These are phyloP conservation scores for Cicer cuneatum DNA, from an alignment of 306 rosid genomes.

Conservation along the genomic window DNA sequence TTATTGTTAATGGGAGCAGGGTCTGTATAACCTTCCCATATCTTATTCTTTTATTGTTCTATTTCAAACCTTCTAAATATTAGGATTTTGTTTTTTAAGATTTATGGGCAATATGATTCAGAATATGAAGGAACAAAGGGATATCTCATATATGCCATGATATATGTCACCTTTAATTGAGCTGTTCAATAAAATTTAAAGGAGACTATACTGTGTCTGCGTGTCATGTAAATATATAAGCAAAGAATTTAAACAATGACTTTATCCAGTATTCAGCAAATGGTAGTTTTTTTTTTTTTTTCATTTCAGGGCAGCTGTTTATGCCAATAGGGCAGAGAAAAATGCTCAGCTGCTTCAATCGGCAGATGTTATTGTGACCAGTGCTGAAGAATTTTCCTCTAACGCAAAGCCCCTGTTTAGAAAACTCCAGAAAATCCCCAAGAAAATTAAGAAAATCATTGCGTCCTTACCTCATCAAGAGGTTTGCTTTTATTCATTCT, in stretches of 20 bases:
- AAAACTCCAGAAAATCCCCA: slow-evolving; percentile 72
- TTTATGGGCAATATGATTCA: slow-evolving; percentile 32
- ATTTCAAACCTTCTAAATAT: slow-evolving; percentile 34
- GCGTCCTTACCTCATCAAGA: slow-evolving; percentile 90
- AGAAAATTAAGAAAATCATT: slow-evolving; percentile 78
- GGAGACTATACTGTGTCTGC: slow-evolving; percentile 29
- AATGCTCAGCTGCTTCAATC: slow-evolving; percentile 69
- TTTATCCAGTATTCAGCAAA: slow-evolving; percentile 40
- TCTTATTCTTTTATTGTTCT: slow-evolving; percentile 45
- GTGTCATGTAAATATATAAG: slow-evolving; percentile 27
- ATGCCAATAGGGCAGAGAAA: slow-evolving; percentile 75
- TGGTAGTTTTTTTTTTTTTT: slow-evolving; percentile 49
- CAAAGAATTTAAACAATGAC: slow-evolving; percentile 13
- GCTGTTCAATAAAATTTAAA: slow-evolving; percentile 28
- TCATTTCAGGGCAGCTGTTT: slow-evolving; percentile 74
- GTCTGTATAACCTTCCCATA: slow-evolving; percentile 58
- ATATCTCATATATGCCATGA: slow-evolving; percentile 3
- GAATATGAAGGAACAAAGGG: slow-evolving; percentile 18
- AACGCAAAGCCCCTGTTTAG: slow-evolving; percentile 79
- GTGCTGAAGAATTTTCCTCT: slow-evolving; percentile 85
- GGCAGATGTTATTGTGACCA: slow-evolving; percentile 65
- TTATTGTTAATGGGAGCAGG: slow-evolving; percentile 85
- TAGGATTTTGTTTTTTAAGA: slow-evolving; percentile 18
- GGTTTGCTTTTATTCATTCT: slow-evolving; percentile 54
- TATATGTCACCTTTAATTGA: slow-evolving; percentile 13